Conservation (phyloP, 1,284 basidiomycete genomes). For the Exsudoporus floridanus region DNA sequence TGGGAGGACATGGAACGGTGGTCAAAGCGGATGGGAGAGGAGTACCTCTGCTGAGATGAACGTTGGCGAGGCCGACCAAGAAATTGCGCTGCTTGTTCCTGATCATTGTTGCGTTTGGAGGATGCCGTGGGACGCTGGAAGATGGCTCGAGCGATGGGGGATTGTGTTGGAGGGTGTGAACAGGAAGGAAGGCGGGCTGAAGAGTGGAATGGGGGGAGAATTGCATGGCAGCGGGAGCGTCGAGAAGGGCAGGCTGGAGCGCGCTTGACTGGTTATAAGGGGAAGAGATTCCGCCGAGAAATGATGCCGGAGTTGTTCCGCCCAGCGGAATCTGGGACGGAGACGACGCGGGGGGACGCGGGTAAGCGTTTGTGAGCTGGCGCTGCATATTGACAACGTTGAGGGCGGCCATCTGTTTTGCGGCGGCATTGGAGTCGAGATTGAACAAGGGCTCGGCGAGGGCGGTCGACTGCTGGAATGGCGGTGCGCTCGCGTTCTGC, state of each 20-base stretch:
- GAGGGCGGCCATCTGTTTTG: constrained; percentile 77
- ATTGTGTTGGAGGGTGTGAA: constrained; percentile 35
- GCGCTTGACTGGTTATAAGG: constrained; percentile 44
- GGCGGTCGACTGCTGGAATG: constrained; percentile 18
- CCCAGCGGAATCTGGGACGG: constrained; percentile 35
- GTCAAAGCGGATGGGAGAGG: constrained; percentile 70
- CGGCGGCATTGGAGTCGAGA: constrained; percentile 54
- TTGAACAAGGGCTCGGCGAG: constrained; percentile 38
- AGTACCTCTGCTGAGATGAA: constrained; percentile 52
- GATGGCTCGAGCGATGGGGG: constrained; percentile 45
- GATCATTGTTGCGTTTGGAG: constrained; percentile 28
- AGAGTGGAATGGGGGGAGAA: constrained; percentile 32
- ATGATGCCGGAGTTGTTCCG: constrained; percentile 66
- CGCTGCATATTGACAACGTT: constrained; percentile 62
- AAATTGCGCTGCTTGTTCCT: constrained; percentile 60
- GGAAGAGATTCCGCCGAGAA: constrained; percentile 56
- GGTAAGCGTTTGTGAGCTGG: constrained; percentile 48
- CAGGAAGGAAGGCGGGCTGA: constrained; percentile 26
- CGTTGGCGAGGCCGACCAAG: constrained; percentile 52
- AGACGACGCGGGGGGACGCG: constrained; percentile 41
- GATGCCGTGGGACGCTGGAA: constrained; percentile 31
- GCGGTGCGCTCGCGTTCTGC: constrained; percentile 16
- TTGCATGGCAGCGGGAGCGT: constrained; percentile 27
- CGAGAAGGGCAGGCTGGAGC: constrained; percentile 37
- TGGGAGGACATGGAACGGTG: constrained; percentile 49